These are phyloP conservation scores for Echeveria elegans DNA, from an alignment of 164 flowering plant species.

Conservation along the genomic window DNA sequence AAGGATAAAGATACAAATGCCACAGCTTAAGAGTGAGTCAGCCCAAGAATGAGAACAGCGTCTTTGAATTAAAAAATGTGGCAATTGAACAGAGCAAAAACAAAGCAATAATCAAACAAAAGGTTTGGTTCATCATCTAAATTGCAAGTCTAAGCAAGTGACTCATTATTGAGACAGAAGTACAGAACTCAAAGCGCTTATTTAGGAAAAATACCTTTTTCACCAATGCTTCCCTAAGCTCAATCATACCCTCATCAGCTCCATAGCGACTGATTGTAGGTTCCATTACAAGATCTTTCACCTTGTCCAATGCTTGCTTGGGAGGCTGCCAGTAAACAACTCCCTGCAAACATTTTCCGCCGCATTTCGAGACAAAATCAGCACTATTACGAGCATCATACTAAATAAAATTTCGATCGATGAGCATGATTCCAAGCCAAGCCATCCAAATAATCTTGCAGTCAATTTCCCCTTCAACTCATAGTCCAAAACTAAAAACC, in stretches of 20 bases:
- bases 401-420: no score
- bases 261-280: slow-evolving; percentile 63
- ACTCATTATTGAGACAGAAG: background rate
- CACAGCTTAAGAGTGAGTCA: background rate
- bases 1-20: no score
- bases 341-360: slow-evolving; percentile 34
- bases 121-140: background rate
- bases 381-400: background rate
- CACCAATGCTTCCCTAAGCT: slow-evolving; percentile 52
- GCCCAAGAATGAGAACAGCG: no score
- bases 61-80: no score
- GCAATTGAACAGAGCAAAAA: background rate
- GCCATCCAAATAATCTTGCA: background rate
- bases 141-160: background rate
- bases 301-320: slow-evolving; percentile 49
- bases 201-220: slow-evolving; percentile 37
- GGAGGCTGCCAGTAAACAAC: slow-evolving; percentile 79
- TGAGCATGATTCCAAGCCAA: background rate
- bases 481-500: background rate
- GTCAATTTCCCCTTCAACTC: background rate
- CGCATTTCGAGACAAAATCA: background rate
- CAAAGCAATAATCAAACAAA: background rate
- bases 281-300: slow-evolving; percentile 39
- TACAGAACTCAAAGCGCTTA: background rate
- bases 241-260: slow-evolving; percentile 66